Percentiles rank a stretch among this genome's conserved stretches.
phyloP scores from a whole-genome alignment of 2,329 filamentous ascomycete genomes.

The Rhexocercosporidium sp. region DNA sequence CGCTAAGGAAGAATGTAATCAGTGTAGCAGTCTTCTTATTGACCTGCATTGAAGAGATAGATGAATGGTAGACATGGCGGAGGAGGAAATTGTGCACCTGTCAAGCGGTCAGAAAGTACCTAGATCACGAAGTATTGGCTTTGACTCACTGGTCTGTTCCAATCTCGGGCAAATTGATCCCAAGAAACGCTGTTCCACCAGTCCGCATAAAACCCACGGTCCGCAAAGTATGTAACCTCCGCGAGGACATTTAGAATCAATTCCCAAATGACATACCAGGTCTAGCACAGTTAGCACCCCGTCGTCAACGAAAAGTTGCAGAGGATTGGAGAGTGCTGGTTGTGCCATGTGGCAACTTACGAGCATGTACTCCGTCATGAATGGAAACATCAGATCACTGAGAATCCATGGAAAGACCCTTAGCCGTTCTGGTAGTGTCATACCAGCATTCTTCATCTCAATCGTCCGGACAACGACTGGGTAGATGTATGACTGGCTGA shows the following conservation, averaged over 20 bases:
- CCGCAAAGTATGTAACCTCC: constrained; percentile 77
- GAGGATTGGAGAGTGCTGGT: background rate
- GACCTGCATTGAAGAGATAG: constrained; percentile 74
- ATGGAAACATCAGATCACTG: constrained; percentile 77
- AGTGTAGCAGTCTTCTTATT: constrained; percentile 72
- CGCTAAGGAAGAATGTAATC: constrained; percentile 44
- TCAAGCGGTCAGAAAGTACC: background rate
- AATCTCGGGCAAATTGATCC: constrained; percentile 81
- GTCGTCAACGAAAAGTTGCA: background rate
- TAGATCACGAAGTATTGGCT: background rate
- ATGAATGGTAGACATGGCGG: constrained; percentile 79
- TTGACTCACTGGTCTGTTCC: constrained; percentile 66
- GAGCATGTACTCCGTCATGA: constrained; percentile 75
- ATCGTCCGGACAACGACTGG: constrained; percentile 73
- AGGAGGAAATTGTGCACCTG: constrained; percentile 65
- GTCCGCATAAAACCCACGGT: constrained; percentile 72
- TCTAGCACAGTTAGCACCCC: constrained; percentile 32
- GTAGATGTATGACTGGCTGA: constrained; percentile 79
- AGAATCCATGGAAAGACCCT: constrained; percentile 75
- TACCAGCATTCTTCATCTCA: constrained; percentile 68
- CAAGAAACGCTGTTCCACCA: constrained; percentile 59
- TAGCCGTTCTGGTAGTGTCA: constrained; percentile 65
- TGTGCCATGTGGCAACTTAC: constrained; percentile 19
- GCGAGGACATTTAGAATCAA: constrained; percentile 76
- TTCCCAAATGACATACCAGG: constrained; percentile 85